phyloP scores from a whole-genome alignment of 257 asterid species.

The Lavandula angustifolia region DNA sequence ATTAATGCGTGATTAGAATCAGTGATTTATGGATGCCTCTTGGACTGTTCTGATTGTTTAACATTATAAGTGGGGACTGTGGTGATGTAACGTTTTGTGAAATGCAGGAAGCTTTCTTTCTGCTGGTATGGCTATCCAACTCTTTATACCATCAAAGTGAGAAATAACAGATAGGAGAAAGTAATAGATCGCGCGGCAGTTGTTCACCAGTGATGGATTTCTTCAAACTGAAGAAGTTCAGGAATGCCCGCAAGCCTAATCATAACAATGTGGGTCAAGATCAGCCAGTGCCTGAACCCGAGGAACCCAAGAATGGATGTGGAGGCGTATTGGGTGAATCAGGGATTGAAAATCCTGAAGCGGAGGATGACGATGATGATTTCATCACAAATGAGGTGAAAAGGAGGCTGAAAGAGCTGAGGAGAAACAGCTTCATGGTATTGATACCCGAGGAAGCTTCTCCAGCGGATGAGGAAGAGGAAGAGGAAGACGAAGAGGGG shows the following conservation, averaged over 20 bases:
- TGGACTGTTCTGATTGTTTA: neutral
- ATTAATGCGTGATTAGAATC: neutral
- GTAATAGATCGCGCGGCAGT: slow-evolving; percentile 11
- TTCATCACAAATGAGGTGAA: slow-evolving; percentile 91
- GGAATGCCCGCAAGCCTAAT: slow-evolving; percentile 60
- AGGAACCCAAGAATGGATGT: slow-evolving; percentile 48
- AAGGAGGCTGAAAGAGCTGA: slow-evolving; percentile 88
- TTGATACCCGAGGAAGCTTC: slow-evolving; percentile 87
- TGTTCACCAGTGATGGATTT: slow-evolving; percentile 54
- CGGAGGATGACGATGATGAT: slow-evolving; percentile 90
- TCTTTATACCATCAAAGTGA: slow-evolving; percentile 16
- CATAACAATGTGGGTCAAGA: slow-evolving; percentile 41
- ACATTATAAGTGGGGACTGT: neutral
- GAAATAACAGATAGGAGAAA: slow-evolving; percentile 9
- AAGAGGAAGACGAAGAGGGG: slow-evolving; percentile 69
- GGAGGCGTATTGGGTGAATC: slow-evolving; percentile 51
- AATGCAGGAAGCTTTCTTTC: slow-evolving; percentile 6
- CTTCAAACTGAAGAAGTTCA: slow-evolving; percentile 66
- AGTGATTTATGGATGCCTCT: slow-evolving; percentile 11
- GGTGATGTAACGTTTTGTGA: slow-evolving; percentile 10
- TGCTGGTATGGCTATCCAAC: neutral
- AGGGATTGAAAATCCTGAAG: slow-evolving; percentile 47
- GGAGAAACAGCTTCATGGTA: slow-evolving; percentile 91
- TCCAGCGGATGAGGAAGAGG: slow-evolving; percentile 68
- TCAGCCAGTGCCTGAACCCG: slow-evolving; percentile 52